Percentiles rank a stretch among this genome's conserved stretches.
These are phyloP conservation scores for Stagonosporopsis rhizophila DNA, from an alignment of 2,329 filamentous ascomycete genomes.

Conservation along the genomic window DNA sequence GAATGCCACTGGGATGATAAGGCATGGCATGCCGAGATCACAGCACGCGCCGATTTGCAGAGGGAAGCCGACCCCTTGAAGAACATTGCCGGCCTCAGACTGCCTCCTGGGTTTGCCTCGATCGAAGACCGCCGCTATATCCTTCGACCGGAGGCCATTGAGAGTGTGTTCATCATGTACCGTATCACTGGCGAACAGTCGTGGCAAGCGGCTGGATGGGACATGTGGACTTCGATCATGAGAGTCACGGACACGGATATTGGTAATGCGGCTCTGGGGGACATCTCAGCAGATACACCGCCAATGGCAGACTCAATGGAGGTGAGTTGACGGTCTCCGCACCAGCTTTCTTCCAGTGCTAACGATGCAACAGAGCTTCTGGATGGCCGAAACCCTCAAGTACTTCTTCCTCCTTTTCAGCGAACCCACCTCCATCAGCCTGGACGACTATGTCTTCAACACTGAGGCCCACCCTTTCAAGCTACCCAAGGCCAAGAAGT, in stretches of 20 bases:
- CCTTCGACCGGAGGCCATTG: conserved; percentile 64
- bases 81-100: conserved; percentile 49
- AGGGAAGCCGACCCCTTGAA: conserved; percentile 42
- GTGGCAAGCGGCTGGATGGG: conserved; percentile 56
- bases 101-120: conserved; percentile 54
- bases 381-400: conserved; percentile 59
- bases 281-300: conserved; percentile 51
- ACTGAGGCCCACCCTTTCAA: conserved; percentile 58
- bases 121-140: conserved; percentile 56
- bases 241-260: conserved; percentile 53
- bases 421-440: conserved; percentile 51
- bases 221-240: conserved; percentile 58
- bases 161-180: conserved; percentile 68
- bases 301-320: conserved; percentile 55
- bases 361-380: conserved; percentile 50
- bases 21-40: conserved; percentile 55
- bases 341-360: not conserved
- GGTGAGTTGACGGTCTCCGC: conserved; percentile 27
- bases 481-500: conserved; percentile 29
- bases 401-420: conserved; percentile 59
- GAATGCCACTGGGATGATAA: conserved; percentile 63
- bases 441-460: conserved; percentile 57
- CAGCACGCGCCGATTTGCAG: conserved; percentile 28
- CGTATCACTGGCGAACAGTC: conserved; percentile 63
- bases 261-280: conserved; percentile 55